A percentile compares a stretch with the other conserved stretches of the same genome.
Evolutionary conservation across 257 asterid species (phyloP).

Genomic region (Solanum paucissectum): DNA sequence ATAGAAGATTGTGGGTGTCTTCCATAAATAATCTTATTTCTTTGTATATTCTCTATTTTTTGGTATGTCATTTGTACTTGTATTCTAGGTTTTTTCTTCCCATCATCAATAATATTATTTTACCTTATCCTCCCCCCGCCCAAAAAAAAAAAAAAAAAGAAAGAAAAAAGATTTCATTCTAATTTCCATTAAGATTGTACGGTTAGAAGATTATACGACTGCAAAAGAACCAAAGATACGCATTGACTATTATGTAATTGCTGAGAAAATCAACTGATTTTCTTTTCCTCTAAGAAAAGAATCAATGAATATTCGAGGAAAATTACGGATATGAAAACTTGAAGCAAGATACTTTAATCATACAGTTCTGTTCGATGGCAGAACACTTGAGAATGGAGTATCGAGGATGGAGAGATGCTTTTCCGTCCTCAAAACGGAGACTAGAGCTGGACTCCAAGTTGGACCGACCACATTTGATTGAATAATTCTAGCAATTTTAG

Average conservation of each 20-base stretch:
- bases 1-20: background rate
- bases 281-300: background rate
- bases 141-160: too few relatives aligned
- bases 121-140: background rate
- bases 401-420: background rate
- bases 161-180: background rate
- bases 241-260: background rate
- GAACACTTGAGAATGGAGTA: background rate
- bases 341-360: background rate
- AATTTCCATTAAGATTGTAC: background rate
- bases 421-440: background rate
- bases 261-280: background rate
- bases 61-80: background rate
- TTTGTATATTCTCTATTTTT: background rate
- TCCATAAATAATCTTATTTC: background rate
- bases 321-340: background rate
- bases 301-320: background rate
- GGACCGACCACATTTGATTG: background rate
- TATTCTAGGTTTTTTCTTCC: background rate
- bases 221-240: background rate
- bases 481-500: background rate
- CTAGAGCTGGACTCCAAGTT: background rate
- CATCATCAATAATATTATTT: background rate
- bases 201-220: background rate
- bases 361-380: background rate